A percentile compares a stretch with the other conserved stretches of the same genome.
phyloP scores from a whole-genome alignment of 129 eudicot species.

The Apium graveolens region DNA sequence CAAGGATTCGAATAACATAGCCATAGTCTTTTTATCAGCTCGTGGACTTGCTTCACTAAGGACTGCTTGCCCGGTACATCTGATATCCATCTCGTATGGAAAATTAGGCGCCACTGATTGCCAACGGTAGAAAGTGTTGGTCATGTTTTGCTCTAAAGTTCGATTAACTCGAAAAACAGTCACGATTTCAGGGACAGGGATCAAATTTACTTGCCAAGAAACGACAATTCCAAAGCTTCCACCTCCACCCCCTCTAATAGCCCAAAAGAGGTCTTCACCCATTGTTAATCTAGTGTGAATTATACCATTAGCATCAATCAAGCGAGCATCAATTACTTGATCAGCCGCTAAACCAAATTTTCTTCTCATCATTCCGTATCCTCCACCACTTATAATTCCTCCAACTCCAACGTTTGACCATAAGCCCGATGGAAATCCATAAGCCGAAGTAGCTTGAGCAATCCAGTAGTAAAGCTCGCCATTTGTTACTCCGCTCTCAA shows the following conservation, averaged over 20 bases:
- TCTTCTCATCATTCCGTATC: conserved; percentile 3
- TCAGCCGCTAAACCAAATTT: conserved; percentile 1
- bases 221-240: background rate
- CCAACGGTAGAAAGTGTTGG: background rate
- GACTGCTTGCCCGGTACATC: background rate
- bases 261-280: conserved; percentile 4
- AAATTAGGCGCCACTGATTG: background rate
- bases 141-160: background rate
- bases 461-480: background rate
- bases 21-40: background rate
- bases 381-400: background rate
- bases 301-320: background rate
- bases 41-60: background rate
- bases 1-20: background rate
- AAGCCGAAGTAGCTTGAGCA: background rate
- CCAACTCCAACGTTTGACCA: background rate
- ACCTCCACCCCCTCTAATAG: conserved; percentile 1
- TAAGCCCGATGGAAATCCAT: background rate
- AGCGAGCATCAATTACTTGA: background rate
- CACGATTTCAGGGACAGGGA: background rate
- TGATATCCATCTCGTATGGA: background rate
- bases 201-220: background rate
- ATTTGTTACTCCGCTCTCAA: conserved; percentile 9
- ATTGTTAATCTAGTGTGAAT: background rate
- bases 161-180: background rate